Conservation (phyloP, 2,329 filamentous ascomycete species). For the Ceratocystis destructans region DNA sequence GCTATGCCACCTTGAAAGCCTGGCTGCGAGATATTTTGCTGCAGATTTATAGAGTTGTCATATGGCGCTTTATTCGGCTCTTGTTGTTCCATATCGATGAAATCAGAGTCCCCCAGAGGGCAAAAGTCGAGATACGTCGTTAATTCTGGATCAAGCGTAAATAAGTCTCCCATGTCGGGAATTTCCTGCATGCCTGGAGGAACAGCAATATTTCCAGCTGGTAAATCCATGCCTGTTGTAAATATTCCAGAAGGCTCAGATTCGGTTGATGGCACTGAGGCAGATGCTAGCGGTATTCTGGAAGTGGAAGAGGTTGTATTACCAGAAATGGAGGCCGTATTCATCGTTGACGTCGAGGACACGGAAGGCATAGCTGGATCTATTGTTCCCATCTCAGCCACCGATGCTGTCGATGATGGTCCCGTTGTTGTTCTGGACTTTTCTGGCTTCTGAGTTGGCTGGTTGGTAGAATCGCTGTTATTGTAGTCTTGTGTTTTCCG, state of each 20-base stretch:
- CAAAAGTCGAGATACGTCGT: neutral
- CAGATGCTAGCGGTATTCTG: neutral
- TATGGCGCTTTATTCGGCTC: neutral
- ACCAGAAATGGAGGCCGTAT: neutral
- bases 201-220: too few species aligned
- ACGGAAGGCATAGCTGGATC: neutral
- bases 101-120: neutral
- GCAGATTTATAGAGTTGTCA: neutral
- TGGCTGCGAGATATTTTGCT: neutral
- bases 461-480: neutral
- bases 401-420: neutral
- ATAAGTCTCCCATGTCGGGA: neutral
- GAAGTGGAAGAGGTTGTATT: neutral
- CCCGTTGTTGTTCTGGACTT: neutral
- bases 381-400: neutral
- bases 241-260: neutral
- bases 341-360: neutral
- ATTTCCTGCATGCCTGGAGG: neutral
- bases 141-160: neutral
- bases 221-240: neutral
- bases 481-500: neutral
- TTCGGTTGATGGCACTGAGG: neutral
- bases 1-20: neutral
- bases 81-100: neutral
- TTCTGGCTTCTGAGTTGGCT: neutral